phyloP scores from a whole-genome alignment of 371 early-diverging fungal genomes.

The Rhizomucor miehei region DNA sequence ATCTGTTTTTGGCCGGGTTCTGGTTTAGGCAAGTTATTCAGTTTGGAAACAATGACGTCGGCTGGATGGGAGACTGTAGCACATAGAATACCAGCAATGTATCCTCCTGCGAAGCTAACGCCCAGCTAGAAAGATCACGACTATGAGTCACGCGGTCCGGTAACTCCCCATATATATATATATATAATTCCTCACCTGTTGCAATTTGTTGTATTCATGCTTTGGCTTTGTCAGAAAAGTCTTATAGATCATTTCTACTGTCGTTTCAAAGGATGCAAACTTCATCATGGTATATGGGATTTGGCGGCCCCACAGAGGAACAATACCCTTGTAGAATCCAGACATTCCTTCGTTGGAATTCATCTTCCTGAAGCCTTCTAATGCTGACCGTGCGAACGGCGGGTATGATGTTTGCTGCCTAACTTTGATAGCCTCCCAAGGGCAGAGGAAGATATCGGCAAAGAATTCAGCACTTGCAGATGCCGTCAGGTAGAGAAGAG shows the following conservation, averaged over 20 bases:
- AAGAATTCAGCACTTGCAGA: constrained; percentile 88
- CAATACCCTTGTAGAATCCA: constrained; percentile 73
- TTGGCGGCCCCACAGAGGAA: constrained; percentile 85
- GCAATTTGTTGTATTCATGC: constrained; percentile 66
- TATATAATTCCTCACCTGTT: constrained; percentile 48
- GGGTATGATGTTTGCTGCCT: constrained; percentile 69
- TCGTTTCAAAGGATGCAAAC: constrained; percentile 87
- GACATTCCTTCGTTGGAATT: constrained; percentile 54
- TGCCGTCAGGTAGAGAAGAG: constrained; percentile 68
- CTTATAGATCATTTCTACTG: constrained; percentile 71
- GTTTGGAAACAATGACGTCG: constrained; percentile 89
- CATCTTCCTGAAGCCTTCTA: constrained; percentile 65
- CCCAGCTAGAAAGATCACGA: constrained; percentile 41
- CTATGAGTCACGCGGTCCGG: constrained; percentile 22
- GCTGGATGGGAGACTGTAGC: constrained; percentile 96
- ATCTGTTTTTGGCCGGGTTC: constrained; percentile 43
- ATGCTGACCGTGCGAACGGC: constrained; percentile 62
- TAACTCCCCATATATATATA: not conserved
- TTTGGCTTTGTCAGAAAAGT: constrained; percentile 68
- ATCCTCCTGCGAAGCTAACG: constrained; percentile 83
- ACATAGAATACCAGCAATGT: constrained; percentile 87
- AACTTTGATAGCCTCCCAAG: constrained; percentile 80
- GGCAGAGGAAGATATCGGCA: constrained; percentile 83
- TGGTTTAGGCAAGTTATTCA: constrained; percentile 58
- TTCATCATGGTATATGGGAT: constrained; percentile 96